Percentiles rank a stretch among this genome's conserved stretches.
phyloP scores from a whole-genome alignment of 2,329 filamentous ascomycete genomes.

The Fusarium multiceps region DNA sequence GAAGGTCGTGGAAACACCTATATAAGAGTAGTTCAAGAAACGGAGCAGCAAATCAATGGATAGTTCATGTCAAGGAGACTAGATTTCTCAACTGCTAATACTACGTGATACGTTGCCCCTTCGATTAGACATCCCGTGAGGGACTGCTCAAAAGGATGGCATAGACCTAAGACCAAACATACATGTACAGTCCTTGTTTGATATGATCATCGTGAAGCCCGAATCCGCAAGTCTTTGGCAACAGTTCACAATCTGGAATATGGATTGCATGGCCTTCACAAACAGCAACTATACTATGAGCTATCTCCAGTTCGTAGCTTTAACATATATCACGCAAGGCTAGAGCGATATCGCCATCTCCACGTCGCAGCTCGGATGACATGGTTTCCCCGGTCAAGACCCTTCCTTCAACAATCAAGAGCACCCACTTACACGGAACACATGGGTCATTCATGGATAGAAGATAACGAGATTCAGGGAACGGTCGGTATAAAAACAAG shows the following conservation, averaged over 20 bases:
- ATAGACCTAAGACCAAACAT: neutral
- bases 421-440: slow-evolving; percentile 22
- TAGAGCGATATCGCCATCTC: slow-evolving; percentile 9
- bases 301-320: neutral
- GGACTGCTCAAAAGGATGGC: neutral
- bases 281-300: neutral
- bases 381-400: slow-evolving; percentile 37
- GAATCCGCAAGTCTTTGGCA: neutral
- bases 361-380: slow-evolving; percentile 23
- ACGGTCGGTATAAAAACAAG: slow-evolving; percentile 9
- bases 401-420: slow-evolving; percentile 16
- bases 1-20: neutral
- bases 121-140: neutral
- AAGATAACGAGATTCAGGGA: slow-evolving; percentile 1
- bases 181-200: neutral
- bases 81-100: neutral
- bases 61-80: slow-evolving; percentile 4
- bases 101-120: neutral
- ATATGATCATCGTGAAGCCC: neutral
- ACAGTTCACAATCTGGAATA: neutral
- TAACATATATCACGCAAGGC: neutral
- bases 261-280: neutral
- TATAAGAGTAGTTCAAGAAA: slow-evolving; percentile 20
- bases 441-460: slow-evolving; percentile 8
- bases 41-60: slow-evolving; percentile 20